These are phyloP conservation scores for Xylaria flabelliformis DNA, from an alignment of 495 filamentous ascomycete genomes.

Conservation along the genomic window DNA sequence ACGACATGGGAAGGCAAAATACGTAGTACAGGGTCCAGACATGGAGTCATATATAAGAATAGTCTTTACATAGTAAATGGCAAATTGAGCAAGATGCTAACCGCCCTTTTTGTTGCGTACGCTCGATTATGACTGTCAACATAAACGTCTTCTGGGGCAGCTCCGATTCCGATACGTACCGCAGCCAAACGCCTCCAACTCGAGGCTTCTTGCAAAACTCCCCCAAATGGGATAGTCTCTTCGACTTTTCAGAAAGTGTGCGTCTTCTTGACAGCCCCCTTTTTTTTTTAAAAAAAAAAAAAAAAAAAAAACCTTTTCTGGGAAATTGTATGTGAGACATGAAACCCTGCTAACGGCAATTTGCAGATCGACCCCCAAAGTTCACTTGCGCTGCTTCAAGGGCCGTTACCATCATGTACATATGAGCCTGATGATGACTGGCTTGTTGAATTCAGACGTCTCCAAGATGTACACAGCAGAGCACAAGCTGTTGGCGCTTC, in stretches of 20 bases:
- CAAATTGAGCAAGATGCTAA: background rate
- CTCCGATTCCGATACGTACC: background rate
- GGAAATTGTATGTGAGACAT: background rate
- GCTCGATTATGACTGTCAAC: background rate
- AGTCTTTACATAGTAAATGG: background rate
- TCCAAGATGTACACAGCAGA: slow-evolving; percentile 2
- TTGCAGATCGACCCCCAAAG: slow-evolving; percentile 1
- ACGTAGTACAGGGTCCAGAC: background rate
- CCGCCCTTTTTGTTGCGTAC: background rate
- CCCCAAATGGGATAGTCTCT: slow-evolving; percentile 1
- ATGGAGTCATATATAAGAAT: background rate
- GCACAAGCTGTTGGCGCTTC: background rate
- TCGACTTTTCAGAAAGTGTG: slow-evolving; percentile 14
- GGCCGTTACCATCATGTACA: background rate
- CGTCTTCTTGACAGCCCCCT: background rate
- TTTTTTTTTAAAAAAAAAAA: no score
- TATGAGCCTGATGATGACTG: slow-evolving; percentile 4
- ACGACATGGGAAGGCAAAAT: background rate
- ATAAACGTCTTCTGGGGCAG: slow-evolving; percentile 2
- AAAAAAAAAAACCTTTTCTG: no score
- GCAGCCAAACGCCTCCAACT: background rate
- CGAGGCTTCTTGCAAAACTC: background rate
- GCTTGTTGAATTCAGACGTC: background rate
- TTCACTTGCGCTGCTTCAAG: background rate
- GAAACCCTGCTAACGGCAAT: background rate